Conservation (phyloP, 148 eudicot species). For the Silene latifolia region DNA sequence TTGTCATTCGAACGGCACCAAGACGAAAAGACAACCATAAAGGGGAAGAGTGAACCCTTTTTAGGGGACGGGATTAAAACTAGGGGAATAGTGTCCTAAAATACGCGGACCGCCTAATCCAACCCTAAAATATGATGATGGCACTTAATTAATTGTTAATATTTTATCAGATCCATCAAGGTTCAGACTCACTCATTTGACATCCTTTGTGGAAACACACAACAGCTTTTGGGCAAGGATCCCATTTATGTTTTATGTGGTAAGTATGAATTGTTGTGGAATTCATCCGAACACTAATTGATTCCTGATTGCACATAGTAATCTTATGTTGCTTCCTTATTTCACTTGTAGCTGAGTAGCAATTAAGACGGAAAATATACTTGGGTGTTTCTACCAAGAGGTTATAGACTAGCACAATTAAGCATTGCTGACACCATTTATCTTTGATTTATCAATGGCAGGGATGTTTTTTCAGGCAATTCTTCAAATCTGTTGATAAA, state of each 20-base stretch:
- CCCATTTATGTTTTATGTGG: constrained; percentile 67
- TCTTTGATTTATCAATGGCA: constrained; percentile 18
- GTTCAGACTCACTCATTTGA: constrained; percentile 74
- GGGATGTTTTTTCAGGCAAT: constrained; percentile 94
- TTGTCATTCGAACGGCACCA: too few relatives aligned
- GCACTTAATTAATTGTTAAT: background rate
- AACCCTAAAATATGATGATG: too few relatives aligned
- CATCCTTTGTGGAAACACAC: constrained; percentile 79
- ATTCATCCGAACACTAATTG: background rate
- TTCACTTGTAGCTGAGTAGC: too few relatives aligned
- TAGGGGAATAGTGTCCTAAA: too few relatives aligned
- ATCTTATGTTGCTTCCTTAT: too few relatives aligned
- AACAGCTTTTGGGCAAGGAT: constrained; percentile 63
- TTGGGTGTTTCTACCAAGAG: background rate
- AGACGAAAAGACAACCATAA: too few relatives aligned
- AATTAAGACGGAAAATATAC: too few relatives aligned
- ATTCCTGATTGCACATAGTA: too few relatives aligned
- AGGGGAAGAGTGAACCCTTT: too few relatives aligned
- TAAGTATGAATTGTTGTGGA: constrained; percentile 28
- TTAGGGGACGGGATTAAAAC: too few relatives aligned
- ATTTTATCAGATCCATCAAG: constrained; percentile 66
- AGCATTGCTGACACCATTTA: background rate
- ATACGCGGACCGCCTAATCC: too few relatives aligned
- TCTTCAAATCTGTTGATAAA: constrained; percentile 70
- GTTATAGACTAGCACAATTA: background rate